These are phyloP conservation scores for Sclerotinia minor DNA, from an alignment of 2,329 filamentous ascomycete species.

Conservation along the genomic window DNA sequence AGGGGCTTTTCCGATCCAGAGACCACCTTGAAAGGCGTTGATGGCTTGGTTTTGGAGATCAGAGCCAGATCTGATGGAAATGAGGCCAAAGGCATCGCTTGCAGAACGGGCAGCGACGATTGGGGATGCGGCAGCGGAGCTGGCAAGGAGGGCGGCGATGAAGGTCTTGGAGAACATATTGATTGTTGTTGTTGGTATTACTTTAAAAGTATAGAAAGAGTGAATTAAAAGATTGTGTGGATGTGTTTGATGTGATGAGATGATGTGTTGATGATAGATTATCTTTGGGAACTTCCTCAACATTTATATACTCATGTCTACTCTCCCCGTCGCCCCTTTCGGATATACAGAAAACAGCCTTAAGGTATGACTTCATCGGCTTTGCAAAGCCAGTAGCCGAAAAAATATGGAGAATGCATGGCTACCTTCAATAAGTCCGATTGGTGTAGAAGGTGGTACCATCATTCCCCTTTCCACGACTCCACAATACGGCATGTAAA, in stretches of 20 bases:
- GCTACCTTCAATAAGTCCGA: background rate
- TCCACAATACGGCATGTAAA: slow-evolving; percentile 11
- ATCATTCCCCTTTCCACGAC: background rate
- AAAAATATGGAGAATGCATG: background rate
- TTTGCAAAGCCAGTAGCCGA: background rate
- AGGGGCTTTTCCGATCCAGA: slow-evolving; percentile 21
- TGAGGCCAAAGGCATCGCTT: background rate
- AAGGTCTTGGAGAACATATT: slow-evolving; percentile 27
- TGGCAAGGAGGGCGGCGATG: slow-evolving; percentile 24
- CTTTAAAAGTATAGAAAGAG: background rate
- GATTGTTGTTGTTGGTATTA: slow-evolving; percentile 16
- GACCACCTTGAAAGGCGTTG: background rate
- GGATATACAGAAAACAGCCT: background rate
- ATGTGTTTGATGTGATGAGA: background rate
- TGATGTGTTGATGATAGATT: slow-evolving; percentile 1
- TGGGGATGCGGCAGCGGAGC: slow-evolving; percentile 25
- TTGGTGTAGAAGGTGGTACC: slow-evolving; percentile 14
- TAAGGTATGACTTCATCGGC: slow-evolving; percentile 11
- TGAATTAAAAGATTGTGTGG: background rate
- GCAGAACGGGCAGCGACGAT: background rate
- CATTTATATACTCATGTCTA: slow-evolving; percentile 12
- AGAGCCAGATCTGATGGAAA: slow-evolving; percentile 29
- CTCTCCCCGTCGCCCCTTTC: background rate
- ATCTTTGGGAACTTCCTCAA: slow-evolving; percentile 4
- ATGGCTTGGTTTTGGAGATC: slow-evolving; percentile 17